These are phyloP conservation scores for Bonia amplexicaulis DNA, from an alignment of 176 grass and related monocot species.

Conservation along the genomic window DNA sequence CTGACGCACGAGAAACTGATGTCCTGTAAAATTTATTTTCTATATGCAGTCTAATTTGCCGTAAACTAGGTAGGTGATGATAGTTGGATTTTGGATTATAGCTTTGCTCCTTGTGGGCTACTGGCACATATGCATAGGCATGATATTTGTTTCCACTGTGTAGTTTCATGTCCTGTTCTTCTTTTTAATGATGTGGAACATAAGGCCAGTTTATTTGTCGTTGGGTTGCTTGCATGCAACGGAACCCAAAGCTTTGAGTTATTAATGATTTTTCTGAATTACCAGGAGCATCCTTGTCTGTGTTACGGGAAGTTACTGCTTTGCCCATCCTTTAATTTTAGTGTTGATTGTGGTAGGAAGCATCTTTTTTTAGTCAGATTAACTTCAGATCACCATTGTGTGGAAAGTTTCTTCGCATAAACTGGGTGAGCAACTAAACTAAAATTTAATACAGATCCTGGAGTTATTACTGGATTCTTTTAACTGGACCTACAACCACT, in stretches of 20 bases:
- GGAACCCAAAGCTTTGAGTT: background rate
- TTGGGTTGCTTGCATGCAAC: background rate
- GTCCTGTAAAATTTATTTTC: background rate
- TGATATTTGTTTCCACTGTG: background rate
- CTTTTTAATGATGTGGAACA: background rate
- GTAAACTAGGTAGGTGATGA: background rate
- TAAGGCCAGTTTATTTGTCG: background rate
- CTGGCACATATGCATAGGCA: background rate
- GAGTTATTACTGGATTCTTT: constrained; percentile 1
- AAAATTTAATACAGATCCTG: background rate
- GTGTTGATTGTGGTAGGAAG: background rate
- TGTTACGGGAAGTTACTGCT: background rate
- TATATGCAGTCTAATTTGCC: background rate
- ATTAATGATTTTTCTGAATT: background rate
- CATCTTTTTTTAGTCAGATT: constrained; percentile 5
- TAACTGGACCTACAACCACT: constrained; percentile 10
- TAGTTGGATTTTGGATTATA: constrained; percentile 4
- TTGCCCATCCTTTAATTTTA: background rate
- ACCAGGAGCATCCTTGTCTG: background rate
- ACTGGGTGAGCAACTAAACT: constrained; percentile 4
- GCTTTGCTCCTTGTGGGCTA: background rate
- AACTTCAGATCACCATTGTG: background rate
- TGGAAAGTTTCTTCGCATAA: background rate
- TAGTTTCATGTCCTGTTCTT: background rate
- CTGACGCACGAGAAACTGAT: background rate